Evolutionary conservation across 805 yeast species (phyloP).

Genomic region (Naumovozyma castellii): DNA sequence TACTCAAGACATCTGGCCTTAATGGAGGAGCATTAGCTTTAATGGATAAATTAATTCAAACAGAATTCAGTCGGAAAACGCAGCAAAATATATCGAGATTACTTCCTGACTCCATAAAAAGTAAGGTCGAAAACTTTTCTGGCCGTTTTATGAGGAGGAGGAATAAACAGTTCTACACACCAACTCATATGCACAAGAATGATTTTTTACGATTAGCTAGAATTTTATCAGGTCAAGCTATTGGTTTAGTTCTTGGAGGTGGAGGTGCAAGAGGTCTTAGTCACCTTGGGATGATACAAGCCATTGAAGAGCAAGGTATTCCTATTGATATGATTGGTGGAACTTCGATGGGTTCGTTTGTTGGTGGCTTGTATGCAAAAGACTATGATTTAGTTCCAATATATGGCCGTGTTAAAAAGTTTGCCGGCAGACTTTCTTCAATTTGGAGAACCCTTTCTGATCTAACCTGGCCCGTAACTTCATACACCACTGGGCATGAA

Average conservation of each 20-base stretch:
- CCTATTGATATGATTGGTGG: constrained; percentile 95
- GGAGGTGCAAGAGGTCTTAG: constrained; percentile 96
- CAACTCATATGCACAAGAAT: constrained; percentile 51
- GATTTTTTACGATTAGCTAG: constrained; percentile 88
- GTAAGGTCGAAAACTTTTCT: constrained; percentile 31
- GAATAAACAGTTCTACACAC: constrained; percentile 23
- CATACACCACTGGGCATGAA: constrained; percentile 95
- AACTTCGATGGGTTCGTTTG: constrained; percentile 90
- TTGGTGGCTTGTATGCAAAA: constrained; percentile 89
- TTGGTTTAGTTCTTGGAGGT: constrained; percentile 91
- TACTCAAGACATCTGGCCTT: constrained; percentile 14
- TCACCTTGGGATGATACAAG: constrained; percentile 84
- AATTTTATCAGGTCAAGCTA: constrained; percentile 82
- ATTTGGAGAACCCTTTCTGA: constrained; percentile 80
- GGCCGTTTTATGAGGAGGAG: constrained; percentile 22
- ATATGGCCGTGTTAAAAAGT: constrained; percentile 81
- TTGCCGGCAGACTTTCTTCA: constrained; percentile 72
- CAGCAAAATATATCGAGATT: constrained; percentile 26
- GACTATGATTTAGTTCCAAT: constrained; percentile 88
- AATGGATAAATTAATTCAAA: constrained; percentile 23
- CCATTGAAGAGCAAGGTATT: constrained; percentile 82
- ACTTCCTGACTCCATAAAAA: constrained; percentile 29
- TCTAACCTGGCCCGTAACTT: constrained; percentile 84
- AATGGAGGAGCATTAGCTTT: constrained; percentile 12
- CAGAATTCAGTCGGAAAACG: constrained; percentile 25